Percentiles rank a stretch among this genome's conserved stretches.
Evolutionary conservation across 345 rosid species (phyloP).

Genomic region (Mangifera indica): DNA sequence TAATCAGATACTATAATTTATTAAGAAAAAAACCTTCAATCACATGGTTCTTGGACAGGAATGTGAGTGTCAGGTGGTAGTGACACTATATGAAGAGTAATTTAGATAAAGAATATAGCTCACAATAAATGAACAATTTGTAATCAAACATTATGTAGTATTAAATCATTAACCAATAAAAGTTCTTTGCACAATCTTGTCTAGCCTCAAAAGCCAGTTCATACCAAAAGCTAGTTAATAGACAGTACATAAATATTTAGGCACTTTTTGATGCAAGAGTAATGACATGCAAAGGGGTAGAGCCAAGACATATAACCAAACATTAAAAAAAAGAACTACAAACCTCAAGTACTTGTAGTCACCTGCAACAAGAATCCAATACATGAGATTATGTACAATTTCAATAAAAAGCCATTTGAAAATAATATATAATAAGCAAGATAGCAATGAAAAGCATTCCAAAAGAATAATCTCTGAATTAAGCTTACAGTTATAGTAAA

Average conservation of each 20-base stretch:
- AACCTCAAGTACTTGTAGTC: slow-evolving; percentile 85
- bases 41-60: not conserved
- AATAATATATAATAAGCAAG: not conserved
- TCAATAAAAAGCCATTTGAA: not conserved
- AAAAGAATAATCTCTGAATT: not conserved
- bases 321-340: slow-evolving; percentile 17
- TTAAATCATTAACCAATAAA: too few species aligned
- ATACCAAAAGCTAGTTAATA: not conserved
- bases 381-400: slow-evolving; percentile 11
- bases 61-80: not conserved
- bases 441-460: not conserved
- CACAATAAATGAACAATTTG: not conserved
- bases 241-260: not conserved
- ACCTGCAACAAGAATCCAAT: slow-evolving; percentile 42
- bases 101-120: not conserved
- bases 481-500: not conserved
- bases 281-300: not conserved
- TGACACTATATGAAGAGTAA: not conserved
- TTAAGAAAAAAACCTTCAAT: not conserved
- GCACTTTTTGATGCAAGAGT: not conserved
- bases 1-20: too few species aligned
- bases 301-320: not conserved
- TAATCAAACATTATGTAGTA: too few species aligned
- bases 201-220: too few species aligned
- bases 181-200: too few species aligned